Conservation (phyloP, 768 basidiomycete species). For the Agaricus subrufescens region DNA sequence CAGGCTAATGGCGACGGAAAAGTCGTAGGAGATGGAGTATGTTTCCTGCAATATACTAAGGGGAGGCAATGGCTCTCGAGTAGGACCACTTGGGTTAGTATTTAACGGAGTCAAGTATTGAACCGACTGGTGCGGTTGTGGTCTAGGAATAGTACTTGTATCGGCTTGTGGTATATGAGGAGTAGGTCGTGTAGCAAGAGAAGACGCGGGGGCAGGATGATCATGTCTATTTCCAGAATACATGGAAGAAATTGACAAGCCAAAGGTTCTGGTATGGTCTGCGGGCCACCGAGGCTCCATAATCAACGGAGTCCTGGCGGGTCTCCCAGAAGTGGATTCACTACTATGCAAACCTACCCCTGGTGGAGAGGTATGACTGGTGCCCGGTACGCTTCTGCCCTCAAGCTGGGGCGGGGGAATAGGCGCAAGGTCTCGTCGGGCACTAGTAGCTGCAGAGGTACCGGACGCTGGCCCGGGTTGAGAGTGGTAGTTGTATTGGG, state of each 20-base stretch:
- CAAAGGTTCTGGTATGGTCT: neutral
- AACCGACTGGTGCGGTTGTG: neutral
- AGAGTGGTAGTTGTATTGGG: neutral
- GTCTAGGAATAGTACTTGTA: neutral
- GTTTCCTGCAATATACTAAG: constrained; percentile 10
- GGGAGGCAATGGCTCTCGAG: constrained; percentile 7
- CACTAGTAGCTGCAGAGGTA: neutral
- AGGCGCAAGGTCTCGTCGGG: neutral
- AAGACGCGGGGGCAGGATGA: neutral
- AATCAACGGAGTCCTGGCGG: neutral
- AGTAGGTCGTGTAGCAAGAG: neutral
- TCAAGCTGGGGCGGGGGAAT: neutral
- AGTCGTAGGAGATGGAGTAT: constrained; percentile 13
- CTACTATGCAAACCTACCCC: neutral
- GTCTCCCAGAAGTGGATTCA: no score
- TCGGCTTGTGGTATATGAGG: neutral
- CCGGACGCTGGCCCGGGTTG: neutral
- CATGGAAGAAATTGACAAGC: neutral
- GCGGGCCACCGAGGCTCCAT: neutral
- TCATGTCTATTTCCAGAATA: neutral
- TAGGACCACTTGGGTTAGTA: neutral
- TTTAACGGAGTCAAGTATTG: constrained; percentile 1
- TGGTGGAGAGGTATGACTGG: neutral
- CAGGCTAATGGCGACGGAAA: constrained; percentile 1
- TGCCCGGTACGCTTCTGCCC: neutral